phyloP scores from a whole-genome alignment of 805 yeast species.

The Ogataea pignaliae region DNA sequence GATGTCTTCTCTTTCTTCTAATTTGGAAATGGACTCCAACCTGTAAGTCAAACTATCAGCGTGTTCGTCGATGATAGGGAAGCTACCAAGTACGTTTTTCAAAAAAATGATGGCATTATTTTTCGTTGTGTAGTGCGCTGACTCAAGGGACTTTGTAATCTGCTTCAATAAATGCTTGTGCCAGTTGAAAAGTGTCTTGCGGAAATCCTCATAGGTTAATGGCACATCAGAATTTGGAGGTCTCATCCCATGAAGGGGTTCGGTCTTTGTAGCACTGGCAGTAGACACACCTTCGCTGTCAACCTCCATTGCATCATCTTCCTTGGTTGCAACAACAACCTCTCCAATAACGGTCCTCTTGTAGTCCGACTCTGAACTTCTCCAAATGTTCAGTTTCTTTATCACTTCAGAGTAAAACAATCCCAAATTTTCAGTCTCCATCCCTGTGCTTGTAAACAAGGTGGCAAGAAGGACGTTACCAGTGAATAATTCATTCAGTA shows the following conservation, averaged over 20 bases:
- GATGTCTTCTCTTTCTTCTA: slow-evolving; percentile 74
- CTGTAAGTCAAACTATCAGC: slow-evolving; percentile 46
- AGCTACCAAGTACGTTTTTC: slow-evolving; percentile 54
- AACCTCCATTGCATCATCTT: slow-evolving; percentile 12
- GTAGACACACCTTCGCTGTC: slow-evolving; percentile 1
- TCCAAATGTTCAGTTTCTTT: slow-evolving; percentile 33
- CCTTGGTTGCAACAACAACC: not conserved
- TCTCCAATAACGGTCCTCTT: slow-evolving; percentile 23
- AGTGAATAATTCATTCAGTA: slow-evolving; percentile 45
- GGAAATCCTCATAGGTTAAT: slow-evolving; percentile 32
- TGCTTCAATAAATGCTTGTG: slow-evolving; percentile 46
- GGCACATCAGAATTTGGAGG: slow-evolving; percentile 17
- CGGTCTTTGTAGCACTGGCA: slow-evolving; percentile 1
- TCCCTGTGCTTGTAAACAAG: slow-evolving; percentile 63
- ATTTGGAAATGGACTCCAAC: slow-evolving; percentile 42
- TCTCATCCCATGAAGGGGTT: slow-evolving; percentile 11
- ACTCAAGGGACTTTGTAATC: slow-evolving; percentile 38
- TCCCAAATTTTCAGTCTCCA: slow-evolving; percentile 81
- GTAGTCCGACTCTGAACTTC: slow-evolving; percentile 35
- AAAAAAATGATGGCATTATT: slow-evolving; percentile 76
- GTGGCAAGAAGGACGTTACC: slow-evolving; percentile 44
- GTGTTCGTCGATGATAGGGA: slow-evolving; percentile 66
- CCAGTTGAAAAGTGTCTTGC: slow-evolving; percentile 46
- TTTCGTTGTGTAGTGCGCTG: slow-evolving; percentile 68
- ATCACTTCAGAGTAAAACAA: slow-evolving; percentile 60